Evolutionary conservation across 75 land plant genomes (phyloP), one percentile per base, ranked within the genome.

Genomic region (Pinus tabuliformis): DNA sequence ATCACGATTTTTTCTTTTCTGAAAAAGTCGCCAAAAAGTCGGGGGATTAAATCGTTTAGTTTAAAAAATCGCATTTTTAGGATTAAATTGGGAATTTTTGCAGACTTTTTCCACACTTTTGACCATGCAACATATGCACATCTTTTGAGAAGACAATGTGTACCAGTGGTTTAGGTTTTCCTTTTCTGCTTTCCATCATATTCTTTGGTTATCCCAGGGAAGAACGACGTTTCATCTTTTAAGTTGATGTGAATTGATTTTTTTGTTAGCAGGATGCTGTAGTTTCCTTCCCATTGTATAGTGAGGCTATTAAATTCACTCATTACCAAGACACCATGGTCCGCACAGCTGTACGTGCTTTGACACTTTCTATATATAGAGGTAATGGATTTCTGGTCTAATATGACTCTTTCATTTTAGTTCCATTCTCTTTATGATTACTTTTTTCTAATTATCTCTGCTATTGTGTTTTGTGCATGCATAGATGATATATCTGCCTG

Each of bases 291-390:
- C 93, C 93, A 58, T 75, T 91, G 73, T 91, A 89, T 60, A 83
- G 72, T 73, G 91, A 89, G 74, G 92, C 89, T 42, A 82, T 91
- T 54, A 91, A 87, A 78, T 91, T 91, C 83, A 86, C 88, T 73
- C 78, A 77, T 30, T 89, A 89, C 78, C 82, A 82, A 61, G 93
- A 89, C 72, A 85, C 82, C 66, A 91, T 91, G 93, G 89, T 91
- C 58, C 89, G 89, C 60, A 89, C 82, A 57, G 92, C 91, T 70
- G 84, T 91, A 61, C 87, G 92, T 73, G 84, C 92, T 59, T 74
- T 91, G 57, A 89, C 93, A 54, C 86, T 91, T 60, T 85, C 78
- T 57, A 83, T 91, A 73, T 91, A 83, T 75, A 80, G 81, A 75
- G 89, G 93, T 91, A 87, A 73, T 30, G 52, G 58, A 22, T 4